Evolutionary conservation across 768 basidiomycete species (phyloP).

Genomic region (Hygrocybe punicea): DNA sequence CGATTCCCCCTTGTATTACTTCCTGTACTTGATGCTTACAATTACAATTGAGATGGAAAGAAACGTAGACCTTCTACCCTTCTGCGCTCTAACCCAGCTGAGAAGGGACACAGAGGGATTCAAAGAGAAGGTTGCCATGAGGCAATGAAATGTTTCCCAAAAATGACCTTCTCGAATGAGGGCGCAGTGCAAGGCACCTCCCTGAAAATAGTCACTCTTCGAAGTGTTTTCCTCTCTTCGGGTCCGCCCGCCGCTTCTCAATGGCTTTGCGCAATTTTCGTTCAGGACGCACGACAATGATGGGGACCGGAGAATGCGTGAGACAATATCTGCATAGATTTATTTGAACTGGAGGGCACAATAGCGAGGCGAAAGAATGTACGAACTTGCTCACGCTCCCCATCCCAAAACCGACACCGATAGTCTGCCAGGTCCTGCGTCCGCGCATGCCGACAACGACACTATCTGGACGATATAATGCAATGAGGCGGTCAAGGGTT

Average conservation of each 20-base stretch:
- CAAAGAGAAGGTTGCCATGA: too few species aligned
- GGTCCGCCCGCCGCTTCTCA: slow-evolving; percentile 83
- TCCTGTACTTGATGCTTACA: too few species aligned
- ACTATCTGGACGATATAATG: slow-evolving; percentile 86
- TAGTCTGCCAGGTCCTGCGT: slow-evolving; percentile 41
- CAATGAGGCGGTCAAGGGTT: slow-evolving; percentile 88
- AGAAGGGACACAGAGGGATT: too few species aligned
- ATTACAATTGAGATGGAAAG: too few species aligned
- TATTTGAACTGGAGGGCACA: slow-evolving; percentile 1
- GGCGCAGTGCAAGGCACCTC: too few species aligned
- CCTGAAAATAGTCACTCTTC: too few species aligned
- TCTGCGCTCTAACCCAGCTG: too few species aligned
- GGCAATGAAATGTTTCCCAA: too few species aligned
- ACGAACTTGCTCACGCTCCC: slow-evolving; percentile 51
- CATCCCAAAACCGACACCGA: slow-evolving; percentile 40
- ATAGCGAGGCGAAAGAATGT: background rate
- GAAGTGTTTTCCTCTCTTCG: slow-evolving; percentile 82
- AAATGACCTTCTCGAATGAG: too few species aligned
- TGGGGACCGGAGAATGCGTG: slow-evolving; percentile 90
- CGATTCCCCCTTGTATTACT: too few species aligned
- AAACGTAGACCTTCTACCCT: too few species aligned
- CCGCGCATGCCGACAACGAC: slow-evolving; percentile 92
- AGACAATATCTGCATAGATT: slow-evolving; percentile 63
- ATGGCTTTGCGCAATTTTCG: slow-evolving; percentile 80
- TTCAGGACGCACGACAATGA: slow-evolving; percentile 92